Evolutionary conservation across 2,329 filamentous ascomycete genomes (phyloP).

Genomic region (Stagonosporopsis tanaceti): DNA sequence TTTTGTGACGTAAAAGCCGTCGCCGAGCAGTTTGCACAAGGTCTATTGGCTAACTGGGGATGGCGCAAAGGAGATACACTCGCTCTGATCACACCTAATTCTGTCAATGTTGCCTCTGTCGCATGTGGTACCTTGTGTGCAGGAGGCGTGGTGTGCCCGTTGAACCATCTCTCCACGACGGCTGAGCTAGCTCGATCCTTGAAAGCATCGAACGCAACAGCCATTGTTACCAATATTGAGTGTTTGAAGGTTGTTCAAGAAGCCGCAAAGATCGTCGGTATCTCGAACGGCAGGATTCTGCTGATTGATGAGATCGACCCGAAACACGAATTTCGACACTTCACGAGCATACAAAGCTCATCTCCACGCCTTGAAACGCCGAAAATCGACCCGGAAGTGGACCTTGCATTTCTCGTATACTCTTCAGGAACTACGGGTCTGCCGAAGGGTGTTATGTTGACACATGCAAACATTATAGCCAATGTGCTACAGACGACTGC

Average conservation of each 20-base stretch:
- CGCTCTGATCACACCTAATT: conserved; percentile 24
- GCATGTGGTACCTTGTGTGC: conserved; percentile 27
- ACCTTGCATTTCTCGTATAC: too few species aligned
- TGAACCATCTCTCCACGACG: conserved; percentile 27
- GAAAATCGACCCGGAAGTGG: too few species aligned
- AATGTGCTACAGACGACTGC: too few species aligned
- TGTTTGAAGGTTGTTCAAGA: not conserved
- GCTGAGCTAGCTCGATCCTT: conserved; percentile 23
- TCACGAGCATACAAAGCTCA: too few species aligned
- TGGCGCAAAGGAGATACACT: conserved; percentile 29
- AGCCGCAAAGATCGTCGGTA: not conserved
- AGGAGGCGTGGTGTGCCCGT: conserved; percentile 31
- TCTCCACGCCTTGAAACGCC: too few species aligned
- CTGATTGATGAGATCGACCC: conserved; percentile 9
- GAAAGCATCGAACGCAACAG: not conserved
- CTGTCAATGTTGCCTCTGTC: not conserved
- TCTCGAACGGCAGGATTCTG: conserved; percentile 3
- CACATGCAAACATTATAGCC: too few species aligned
- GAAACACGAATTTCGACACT: too few species aligned
- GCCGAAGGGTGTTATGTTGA: too few species aligned
- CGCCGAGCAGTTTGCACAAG: not conserved
- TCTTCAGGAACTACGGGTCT: too few species aligned
- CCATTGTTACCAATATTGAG: not conserved
- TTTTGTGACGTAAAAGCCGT: not conserved
- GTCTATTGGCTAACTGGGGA: not conserved